These are phyloP conservation scores for Sphagnum tenellum DNA, from an alignment of 225 moss, liverwort and hornwort genomes.

Conservation along the genomic window DNA sequence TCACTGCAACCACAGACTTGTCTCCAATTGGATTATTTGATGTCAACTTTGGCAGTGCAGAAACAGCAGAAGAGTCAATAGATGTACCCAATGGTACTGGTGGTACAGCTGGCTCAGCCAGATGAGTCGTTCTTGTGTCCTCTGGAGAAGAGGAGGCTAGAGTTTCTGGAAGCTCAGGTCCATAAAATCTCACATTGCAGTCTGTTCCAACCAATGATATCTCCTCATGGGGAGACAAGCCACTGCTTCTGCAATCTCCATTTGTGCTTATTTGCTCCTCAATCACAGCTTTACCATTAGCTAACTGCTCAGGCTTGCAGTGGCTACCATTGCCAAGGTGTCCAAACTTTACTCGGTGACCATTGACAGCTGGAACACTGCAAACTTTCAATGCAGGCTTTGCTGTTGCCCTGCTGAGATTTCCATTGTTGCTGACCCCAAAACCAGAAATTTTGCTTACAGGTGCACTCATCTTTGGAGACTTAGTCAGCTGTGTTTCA, in stretches of 20 bases:
- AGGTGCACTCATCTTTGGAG: neutral
- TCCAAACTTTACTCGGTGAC: slow-evolving; percentile 19
- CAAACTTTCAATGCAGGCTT: slow-evolving; percentile 54
- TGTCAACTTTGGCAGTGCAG: slow-evolving; percentile 41
- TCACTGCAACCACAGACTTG: slow-evolving; percentile 22
- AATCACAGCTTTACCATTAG: slow-evolving; percentile 31
- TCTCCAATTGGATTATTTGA: slow-evolving; percentile 30
- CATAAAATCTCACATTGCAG: slow-evolving; percentile 23
- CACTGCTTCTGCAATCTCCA: slow-evolving; percentile 39
- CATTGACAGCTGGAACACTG: slow-evolving; percentile 53
- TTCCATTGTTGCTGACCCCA: slow-evolving; percentile 37
- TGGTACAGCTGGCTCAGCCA: slow-evolving; percentile 17
- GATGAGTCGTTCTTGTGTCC: slow-evolving; percentile 15
- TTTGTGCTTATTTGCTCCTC: slow-evolving; percentile 19
- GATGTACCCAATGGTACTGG: slow-evolving; percentile 20
- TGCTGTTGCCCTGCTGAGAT: slow-evolving; percentile 39
- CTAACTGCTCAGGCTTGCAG: slow-evolving; percentile 16
- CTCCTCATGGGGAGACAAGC: slow-evolving; percentile 31
- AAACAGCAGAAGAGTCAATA: slow-evolving; percentile 36
- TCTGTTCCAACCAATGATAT: slow-evolving; percentile 33
- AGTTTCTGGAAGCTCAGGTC: slow-evolving; percentile 35
- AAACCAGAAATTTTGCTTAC: slow-evolving; percentile 44
- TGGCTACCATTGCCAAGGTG: slow-evolving; percentile 23
- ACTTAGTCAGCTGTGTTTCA: slow-evolving; percentile 28
- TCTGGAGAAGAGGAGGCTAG: slow-evolving; percentile 17